Evolutionary conservation across 2,329 filamentous ascomycete genomes (phyloP).

Genomic region (Coleophoma crateriformis): DNA sequence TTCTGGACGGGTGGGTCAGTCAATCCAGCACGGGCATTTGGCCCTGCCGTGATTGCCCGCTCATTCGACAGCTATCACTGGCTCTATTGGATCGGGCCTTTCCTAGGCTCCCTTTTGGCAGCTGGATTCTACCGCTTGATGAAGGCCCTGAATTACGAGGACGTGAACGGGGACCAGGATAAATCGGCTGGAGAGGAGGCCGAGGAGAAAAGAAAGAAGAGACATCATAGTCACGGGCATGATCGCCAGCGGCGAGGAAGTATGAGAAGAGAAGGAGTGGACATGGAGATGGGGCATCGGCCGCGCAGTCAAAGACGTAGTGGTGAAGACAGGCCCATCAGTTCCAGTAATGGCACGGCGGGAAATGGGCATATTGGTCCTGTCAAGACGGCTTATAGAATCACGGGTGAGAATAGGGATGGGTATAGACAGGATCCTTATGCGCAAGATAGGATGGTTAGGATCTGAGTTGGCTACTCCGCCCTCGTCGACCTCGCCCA

Average conservation of each 20-base stretch:
- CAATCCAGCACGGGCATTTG: slow-evolving; percentile 39
- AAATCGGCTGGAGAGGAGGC: neutral
- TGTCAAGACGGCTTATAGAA: too few relatives aligned
- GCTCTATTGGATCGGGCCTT: slow-evolving; percentile 35
- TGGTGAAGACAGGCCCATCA: too few relatives aligned
- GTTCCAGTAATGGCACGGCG: too few relatives aligned
- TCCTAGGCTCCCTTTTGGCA: slow-evolving; percentile 40
- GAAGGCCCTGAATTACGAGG: slow-evolving; percentile 41
- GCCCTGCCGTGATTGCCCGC: slow-evolving; percentile 35
- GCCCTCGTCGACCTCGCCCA: too few relatives aligned
- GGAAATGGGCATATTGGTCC: too few relatives aligned
- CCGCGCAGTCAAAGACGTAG: too few relatives aligned
- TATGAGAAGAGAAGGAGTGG: neutral
- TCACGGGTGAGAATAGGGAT: too few relatives aligned
- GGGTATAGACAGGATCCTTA: too few relatives aligned
- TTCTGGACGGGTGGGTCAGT: slow-evolving; percentile 34
- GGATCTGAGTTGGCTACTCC: too few relatives aligned
- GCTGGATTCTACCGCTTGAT: slow-evolving; percentile 39
- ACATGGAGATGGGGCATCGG: neutral
- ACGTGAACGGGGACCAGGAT: slow-evolving; percentile 35
- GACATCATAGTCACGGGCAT: neutral
- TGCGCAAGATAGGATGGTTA: too few relatives aligned
- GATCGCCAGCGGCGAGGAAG: neutral
- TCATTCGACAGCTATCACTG: slow-evolving; percentile 33
- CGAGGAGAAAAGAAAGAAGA: neutral